Conservation (phyloP, 148 eudicot genomes). For the Camellia lanceoleosa region DNA sequence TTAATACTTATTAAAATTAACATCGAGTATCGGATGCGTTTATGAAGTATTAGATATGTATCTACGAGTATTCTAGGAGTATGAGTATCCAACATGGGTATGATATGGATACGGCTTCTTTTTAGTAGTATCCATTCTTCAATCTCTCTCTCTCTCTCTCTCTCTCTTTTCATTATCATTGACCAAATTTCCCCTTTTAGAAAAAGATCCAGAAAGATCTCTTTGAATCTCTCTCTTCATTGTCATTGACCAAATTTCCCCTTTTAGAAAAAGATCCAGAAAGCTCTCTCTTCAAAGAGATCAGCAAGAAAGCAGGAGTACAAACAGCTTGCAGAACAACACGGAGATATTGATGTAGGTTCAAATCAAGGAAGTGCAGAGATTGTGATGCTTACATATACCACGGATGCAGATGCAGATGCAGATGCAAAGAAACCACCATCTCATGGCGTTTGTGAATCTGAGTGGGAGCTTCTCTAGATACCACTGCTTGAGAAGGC, state of each 20-base stretch:
- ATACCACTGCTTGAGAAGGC: background rate
- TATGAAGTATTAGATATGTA: no score
- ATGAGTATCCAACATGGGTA: no score
- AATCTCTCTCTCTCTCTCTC: background rate
- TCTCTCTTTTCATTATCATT: background rate
- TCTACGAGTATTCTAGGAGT: no score
- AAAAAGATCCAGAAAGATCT: slow-evolving; percentile 41
- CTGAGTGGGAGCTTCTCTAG: slow-evolving; percentile 53
- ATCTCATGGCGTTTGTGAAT: slow-evolving; percentile 21
- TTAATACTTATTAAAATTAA: no score
- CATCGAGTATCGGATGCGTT: no score
- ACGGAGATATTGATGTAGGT: slow-evolving; percentile 11
- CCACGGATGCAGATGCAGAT: background rate
- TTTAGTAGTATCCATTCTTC: no score
- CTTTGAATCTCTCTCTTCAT: background rate
- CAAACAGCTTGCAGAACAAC: slow-evolving; percentile 22
- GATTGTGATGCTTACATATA: background rate
- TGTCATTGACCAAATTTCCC: slow-evolving; percentile 7
- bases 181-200: slow-evolving; percentile 21
- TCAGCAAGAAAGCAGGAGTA: slow-evolving; percentile 37
- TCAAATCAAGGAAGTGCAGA: slow-evolving; percentile 9
- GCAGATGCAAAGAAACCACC: background rate
- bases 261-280: slow-evolving; percentile 40
- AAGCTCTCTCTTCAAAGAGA: slow-evolving; percentile 36
- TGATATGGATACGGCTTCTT: no score